Evolutionary conservation across 257 asterid genomes (phyloP).

Genomic region (Jaltomata sinuosa): DNA sequence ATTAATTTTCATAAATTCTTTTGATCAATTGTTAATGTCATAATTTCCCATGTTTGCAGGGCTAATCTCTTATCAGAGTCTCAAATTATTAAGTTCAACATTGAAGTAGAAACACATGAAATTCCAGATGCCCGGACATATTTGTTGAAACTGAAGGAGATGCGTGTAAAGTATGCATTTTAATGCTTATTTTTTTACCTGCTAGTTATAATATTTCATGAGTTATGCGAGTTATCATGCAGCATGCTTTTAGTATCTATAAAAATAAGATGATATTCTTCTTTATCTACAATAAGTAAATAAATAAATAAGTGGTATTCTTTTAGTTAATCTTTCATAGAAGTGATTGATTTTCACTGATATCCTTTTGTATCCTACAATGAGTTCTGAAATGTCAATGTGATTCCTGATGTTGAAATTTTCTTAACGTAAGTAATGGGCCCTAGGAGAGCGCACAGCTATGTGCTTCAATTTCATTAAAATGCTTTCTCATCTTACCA

Average conservation of each 20-base stretch:
- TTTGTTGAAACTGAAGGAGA: constrained; percentile 67
- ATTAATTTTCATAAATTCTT: background rate
- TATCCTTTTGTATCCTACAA: background rate
- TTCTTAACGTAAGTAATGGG: background rate
- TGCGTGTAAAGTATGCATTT: constrained; percentile 69
- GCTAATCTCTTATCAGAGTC: constrained; percentile 84
- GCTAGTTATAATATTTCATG: background rate
- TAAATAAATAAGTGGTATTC: background rate
- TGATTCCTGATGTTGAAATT: background rate
- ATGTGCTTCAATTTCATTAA: background rate
- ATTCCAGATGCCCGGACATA: constrained; percentile 92
- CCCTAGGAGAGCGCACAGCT: background rate
- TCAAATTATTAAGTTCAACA: constrained; percentile 74
- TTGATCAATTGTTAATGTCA: background rate
- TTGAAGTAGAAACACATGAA: constrained; percentile 58
- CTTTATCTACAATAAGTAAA: background rate
- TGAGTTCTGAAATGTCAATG: background rate
- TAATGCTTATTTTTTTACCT: background rate
- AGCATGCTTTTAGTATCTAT: background rate
- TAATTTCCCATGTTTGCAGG: constrained; percentile 35
- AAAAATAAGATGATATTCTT: background rate
- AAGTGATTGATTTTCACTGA: background rate
- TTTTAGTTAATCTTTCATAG: background rate
- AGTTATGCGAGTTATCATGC: background rate
- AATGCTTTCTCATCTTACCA: background rate